These are phyloP conservation scores for Russula vinacea DNA, from an alignment of 768 basidiomycete species.

Conservation along the genomic window DNA sequence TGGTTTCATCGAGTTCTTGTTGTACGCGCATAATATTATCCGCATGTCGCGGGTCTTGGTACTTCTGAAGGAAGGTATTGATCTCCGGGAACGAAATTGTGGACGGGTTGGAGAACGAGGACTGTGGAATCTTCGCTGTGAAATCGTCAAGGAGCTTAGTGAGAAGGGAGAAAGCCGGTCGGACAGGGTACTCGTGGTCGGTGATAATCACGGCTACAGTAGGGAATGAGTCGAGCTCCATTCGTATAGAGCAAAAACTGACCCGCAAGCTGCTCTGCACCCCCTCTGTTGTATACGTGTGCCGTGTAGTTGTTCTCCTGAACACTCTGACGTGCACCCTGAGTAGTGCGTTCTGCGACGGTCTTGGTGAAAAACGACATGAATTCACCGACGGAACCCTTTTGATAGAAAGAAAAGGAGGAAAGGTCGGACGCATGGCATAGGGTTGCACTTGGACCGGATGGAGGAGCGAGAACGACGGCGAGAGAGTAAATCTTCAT, in stretches of 20 bases:
- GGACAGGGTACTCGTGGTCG: slow-evolving; percentile 93
- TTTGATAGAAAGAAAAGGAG: slow-evolving; percentile 92
- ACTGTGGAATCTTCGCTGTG: slow-evolving; percentile 69
- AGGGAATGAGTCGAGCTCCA: slow-evolving; percentile 14
- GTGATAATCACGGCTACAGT: slow-evolving; percentile 81
- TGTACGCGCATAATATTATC: slow-evolving; percentile 99
- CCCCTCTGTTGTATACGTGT: slow-evolving; percentile 89
- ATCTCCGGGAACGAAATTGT: slow-evolving; percentile 76
- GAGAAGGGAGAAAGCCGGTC: slow-evolving; percentile 93
- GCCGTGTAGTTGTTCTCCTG: slow-evolving; percentile 92
- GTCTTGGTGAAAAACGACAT: slow-evolving; percentile 93
- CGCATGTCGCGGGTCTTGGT: slow-evolving; percentile 95
- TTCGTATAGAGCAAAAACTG: slow-evolving; percentile 32
- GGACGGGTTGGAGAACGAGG: slow-evolving; percentile 60
- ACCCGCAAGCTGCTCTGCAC: slow-evolving; percentile 85
- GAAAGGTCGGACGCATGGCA: slow-evolving; percentile 74
- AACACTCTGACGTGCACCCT: slow-evolving; percentile 88
- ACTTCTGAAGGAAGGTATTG: slow-evolving; percentile 77
- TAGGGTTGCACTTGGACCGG: slow-evolving; percentile 61
- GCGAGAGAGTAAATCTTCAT: slow-evolving; percentile 91
- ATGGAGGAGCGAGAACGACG: slow-evolving; percentile 63
- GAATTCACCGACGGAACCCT: slow-evolving; percentile 84
- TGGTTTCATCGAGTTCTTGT: slow-evolving; percentile 97
- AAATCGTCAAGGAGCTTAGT: slow-evolving; percentile 94
- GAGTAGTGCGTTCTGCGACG: slow-evolving; percentile 80